A percentile compares a stretch with the other conserved stretches of the same genome.
Evolutionary conservation across 1,139 yeast genomes (phyloP).

Genomic region (Pneumocystis wakefieldiae): DNA sequence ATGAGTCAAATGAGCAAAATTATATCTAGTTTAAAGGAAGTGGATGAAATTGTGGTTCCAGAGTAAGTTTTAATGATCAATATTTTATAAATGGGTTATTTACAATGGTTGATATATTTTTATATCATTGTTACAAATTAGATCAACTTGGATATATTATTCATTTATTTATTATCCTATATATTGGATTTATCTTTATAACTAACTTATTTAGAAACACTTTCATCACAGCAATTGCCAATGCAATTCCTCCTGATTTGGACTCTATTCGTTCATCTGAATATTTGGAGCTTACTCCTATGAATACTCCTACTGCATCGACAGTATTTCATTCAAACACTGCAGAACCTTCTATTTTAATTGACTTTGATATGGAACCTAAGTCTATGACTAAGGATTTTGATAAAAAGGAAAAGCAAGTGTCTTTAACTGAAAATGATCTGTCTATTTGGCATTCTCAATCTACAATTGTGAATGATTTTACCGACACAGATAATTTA

Average conservation of each 20-base stretch:
- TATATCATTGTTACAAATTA: constrained; percentile 17
- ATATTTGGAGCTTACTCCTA: background rate
- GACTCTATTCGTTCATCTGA: constrained; percentile 6
- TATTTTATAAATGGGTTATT: background rate
- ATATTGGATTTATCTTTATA: constrained; percentile 51
- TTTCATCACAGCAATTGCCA: constrained; percentile 27
- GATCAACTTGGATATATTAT: constrained; percentile 41
- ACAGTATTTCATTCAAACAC: background rate
- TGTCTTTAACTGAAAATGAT: constrained; percentile 51
- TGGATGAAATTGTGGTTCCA: constrained; percentile 71
- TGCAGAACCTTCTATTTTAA: background rate
- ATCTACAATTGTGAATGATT: constrained; percentile 56
- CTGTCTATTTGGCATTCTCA: constrained; percentile 92
- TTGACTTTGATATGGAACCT: constrained; percentile 77
- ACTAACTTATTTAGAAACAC: constrained; percentile 27
- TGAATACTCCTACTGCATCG: background rate
- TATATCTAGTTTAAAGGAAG: constrained; percentile 63
- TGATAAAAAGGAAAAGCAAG: constrained; percentile 31
- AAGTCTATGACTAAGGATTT: constrained; percentile 54
- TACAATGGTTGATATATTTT: background rate
- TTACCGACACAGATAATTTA: background rate
- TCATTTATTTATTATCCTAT: constrained; percentile 40
- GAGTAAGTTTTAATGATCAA: constrained; percentile 28
- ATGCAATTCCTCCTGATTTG: constrained; percentile 22
- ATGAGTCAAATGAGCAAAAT: constrained; percentile 87